Conservation (phyloP, 208 protist genomes). For the Angomonas deanei region DNA sequence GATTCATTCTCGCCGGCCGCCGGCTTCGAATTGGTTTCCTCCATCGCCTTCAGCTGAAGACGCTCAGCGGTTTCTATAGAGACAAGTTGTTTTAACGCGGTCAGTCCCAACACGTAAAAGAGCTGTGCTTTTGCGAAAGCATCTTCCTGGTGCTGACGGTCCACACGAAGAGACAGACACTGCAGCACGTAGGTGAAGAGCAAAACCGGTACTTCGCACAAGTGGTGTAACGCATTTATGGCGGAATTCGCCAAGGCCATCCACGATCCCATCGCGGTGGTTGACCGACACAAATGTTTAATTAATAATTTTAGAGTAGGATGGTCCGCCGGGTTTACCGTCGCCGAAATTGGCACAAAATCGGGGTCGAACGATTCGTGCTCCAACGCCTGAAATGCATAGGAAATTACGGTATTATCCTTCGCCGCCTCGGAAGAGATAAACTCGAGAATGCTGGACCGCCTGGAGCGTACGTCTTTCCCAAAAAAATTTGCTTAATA, state of each 20-base stretch:
- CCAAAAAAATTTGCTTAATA: constrained; percentile 71
- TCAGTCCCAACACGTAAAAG: constrained; percentile 67
- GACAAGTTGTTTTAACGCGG: constrained; percentile 83
- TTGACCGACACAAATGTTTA: constrained; percentile 73
- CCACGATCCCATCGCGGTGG: constrained; percentile 68
- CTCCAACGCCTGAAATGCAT: constrained; percentile 69
- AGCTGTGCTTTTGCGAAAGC: constrained; percentile 58
- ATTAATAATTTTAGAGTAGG: constrained; percentile 64
- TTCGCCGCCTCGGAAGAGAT: constrained; percentile 38
- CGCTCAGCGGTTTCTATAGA: constrained; percentile 75
- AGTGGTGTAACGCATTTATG: constrained; percentile 57
- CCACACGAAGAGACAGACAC: constrained; percentile 26
- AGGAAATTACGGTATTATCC: constrained; percentile 82
- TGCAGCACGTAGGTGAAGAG: constrained; percentile 79
- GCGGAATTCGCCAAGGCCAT: constrained; percentile 71
- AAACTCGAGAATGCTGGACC: constrained; percentile 70
- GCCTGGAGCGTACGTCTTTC: constrained; percentile 58
- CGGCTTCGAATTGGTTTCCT: constrained; percentile 22
- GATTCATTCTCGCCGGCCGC: background rate
- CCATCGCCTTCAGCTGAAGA: constrained; percentile 65
- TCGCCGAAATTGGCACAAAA: constrained; percentile 51
- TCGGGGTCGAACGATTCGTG: constrained; percentile 64
- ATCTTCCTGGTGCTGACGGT: constrained; percentile 12
- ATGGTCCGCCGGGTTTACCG: constrained; percentile 37
- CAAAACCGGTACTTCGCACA: constrained; percentile 70